Base-by-base conservation (phyloP, 345 rosid species). In the Geranium brycei region DNA sequence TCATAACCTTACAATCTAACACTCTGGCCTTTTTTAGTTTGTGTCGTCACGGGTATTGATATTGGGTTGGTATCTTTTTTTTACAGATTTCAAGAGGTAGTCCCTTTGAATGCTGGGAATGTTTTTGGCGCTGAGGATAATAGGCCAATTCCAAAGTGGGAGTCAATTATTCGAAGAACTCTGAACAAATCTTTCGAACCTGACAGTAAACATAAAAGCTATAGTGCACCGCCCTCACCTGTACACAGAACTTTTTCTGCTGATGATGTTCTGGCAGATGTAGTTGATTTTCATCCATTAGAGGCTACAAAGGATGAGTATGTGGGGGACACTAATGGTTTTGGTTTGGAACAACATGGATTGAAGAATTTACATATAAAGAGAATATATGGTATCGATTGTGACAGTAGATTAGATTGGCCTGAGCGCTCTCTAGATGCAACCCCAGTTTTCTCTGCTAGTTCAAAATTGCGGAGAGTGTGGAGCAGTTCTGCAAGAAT, bases 51-150 rank as follows among this genome's bases (percentile, higher is more conserved):
- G 1, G 47, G 0, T 10, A 5, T 38, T 47, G 53, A 47, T 47
- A 6, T 11, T 3, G 15, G 53, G 15, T 47, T 47, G 1, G 3
- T 47, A 47, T 47, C 53, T 2, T 13, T 40, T 11, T 59, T 66
- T 66, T 17, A n/a, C 73, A 95, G 99, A 65, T 88, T 95, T 70
- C 97, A 95, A 71, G 99, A 95, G 81, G 90, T 95, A 17, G 99
- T 95, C 66, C 97, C 99, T 40, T 59, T 95, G 83, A 95, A 73
- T 81, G 96, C 99, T 23, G 97, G 91, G 35, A 95, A 95, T 61
- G 93, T 95, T 18, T 76, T 95, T 4, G 99, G 99, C 65, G 95
- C 97, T 56, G 99, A 95, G 81, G 95, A 89, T 61, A 72, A 62
- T 71, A 78, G 85, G 66, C 99, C 97, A 10, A 95, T 95, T 69